phyloP scores from a whole-genome alignment of 2,329 filamentous ascomycete species.

The Thelonectria blattea region DNA sequence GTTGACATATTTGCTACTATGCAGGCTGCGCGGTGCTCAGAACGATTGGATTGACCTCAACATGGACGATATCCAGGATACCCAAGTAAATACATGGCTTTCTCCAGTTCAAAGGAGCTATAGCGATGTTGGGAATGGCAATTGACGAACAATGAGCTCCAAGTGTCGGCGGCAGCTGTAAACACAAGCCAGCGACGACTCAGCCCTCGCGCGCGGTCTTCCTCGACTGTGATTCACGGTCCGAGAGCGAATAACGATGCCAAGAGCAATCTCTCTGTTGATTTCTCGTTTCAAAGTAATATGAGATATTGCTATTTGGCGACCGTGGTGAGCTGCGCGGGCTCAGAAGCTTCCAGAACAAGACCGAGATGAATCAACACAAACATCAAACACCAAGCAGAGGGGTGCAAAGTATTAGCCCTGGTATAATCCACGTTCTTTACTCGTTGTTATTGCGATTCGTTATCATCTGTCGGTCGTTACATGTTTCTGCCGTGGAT shows the following conservation, averaged over 20 bases:
- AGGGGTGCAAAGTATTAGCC: not conserved
- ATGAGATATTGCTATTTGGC: not conserved
- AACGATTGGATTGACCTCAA: too few species aligned
- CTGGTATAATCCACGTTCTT: not conserved
- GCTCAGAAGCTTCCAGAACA: not conserved
- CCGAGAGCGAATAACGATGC: not conserved
- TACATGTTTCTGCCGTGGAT: too few species aligned
- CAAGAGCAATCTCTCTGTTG: not conserved
- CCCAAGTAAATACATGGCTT: too few species aligned
- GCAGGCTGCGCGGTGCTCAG: too few species aligned
- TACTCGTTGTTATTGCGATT: not conserved
- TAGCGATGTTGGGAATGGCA: too few species aligned
- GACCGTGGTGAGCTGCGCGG: not conserved
- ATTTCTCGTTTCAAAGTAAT: not conserved
- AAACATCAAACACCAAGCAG: not conserved
- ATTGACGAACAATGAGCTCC: too few species aligned
- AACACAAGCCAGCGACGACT: too few species aligned
- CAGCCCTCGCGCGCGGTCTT: too few species aligned
- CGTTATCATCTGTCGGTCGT: not conserved
- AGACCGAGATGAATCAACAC: not conserved
- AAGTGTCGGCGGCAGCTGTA: too few species aligned
- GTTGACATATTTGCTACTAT: not conserved
- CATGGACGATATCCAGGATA: too few species aligned
- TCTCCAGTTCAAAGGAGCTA: too few species aligned
- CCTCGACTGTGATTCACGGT: too few species aligned